Evolutionary conservation across 108 stramenopile genomes (phyloP).

Genomic region (Nitzschia sp.): DNA sequence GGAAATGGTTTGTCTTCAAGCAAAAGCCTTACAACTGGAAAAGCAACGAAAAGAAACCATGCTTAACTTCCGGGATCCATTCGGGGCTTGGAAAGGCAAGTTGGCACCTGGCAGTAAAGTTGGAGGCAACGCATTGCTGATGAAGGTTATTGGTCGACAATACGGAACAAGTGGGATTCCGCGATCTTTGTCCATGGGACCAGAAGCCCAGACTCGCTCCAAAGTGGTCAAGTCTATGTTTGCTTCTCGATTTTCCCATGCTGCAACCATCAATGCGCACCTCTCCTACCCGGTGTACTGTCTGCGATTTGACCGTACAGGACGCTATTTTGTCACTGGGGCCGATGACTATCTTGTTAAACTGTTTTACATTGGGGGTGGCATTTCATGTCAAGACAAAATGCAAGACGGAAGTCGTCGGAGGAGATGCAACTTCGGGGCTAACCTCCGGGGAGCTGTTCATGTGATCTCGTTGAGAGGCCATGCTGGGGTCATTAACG

Average conservation of each 20-base stretch:
- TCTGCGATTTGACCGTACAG: conserved; percentile 84
- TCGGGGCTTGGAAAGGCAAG: conserved; percentile 22
- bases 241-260: conserved; percentile 62
- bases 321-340: conserved; percentile 91
- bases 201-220: conserved; percentile 22
- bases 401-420: conserved; percentile 10
- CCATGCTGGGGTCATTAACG: conserved; percentile 90
- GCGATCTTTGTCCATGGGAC: conserved; percentile 1
- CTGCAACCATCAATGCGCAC: conserved; percentile 82
- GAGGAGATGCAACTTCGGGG: conserved; percentile 50
- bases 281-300: conserved; percentile 85
- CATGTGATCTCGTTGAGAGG: conserved; percentile 86
- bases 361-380: conserved; percentile 74
- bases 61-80: conserved; percentile 20
- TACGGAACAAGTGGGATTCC: conserved; percentile 26
- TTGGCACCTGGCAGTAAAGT: conserved; percentile 7
- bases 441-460: conserved; percentile 71
- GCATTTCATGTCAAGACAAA: conserved; percentile 22
- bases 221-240: conserved; percentile 38
- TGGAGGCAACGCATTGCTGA: conserved; percentile 26
- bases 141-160: conserved; percentile 29
- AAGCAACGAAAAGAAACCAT: conserved; percentile 5
- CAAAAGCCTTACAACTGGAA: conserved; percentile 1
- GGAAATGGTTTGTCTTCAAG: conserved; percentile 19
- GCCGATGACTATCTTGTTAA: conserved; percentile 92